Conservation (phyloP, 2,329 filamentous ascomycete genomes). For the Ceratocystis smalleyi region DNA sequence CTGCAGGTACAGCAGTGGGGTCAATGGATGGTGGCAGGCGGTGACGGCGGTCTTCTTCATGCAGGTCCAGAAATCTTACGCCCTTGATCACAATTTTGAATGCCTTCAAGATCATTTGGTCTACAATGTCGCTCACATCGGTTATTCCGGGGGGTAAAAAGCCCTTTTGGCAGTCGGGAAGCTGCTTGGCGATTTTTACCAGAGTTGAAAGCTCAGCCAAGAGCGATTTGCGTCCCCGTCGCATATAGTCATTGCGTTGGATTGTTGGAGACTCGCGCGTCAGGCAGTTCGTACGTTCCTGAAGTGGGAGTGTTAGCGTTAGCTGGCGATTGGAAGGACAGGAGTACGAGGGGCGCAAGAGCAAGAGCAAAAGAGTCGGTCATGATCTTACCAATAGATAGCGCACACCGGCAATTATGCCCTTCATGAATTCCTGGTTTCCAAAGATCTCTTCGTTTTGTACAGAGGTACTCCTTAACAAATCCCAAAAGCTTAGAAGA, state of each 20-base stretch:
- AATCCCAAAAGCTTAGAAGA: conserved; percentile 81
- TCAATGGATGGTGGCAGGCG: conserved; percentile 6
- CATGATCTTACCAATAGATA: conserved; percentile 59
- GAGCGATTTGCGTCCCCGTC: conserved; percentile 70
- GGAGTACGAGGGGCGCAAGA: neutral
- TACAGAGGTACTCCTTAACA: conserved; percentile 61
- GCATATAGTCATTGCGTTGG: conserved; percentile 57
- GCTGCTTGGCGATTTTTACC: conserved; percentile 72
- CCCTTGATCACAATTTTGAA: conserved; percentile 89
- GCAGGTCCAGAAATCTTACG: conserved; percentile 75
- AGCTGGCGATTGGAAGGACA: neutral
- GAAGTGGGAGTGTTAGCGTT: conserved; percentile 8
- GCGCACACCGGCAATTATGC: conserved; percentile 82
- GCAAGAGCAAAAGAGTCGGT: neutral
- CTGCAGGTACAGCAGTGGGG: conserved; percentile 4
- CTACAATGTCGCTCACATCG: conserved; percentile 59
- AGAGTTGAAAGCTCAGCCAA: conserved; percentile 78
- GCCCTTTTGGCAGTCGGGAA: conserved; percentile 57
- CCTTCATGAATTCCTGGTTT: conserved; percentile 87
- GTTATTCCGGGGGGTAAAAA: conserved; percentile 22
- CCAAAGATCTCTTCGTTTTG: conserved; percentile 66
- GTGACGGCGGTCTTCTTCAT: conserved; percentile 44
- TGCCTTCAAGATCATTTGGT: conserved; percentile 84
- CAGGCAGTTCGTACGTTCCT: conserved; percentile 81
- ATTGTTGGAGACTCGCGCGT: conserved; percentile 66